phyloP scores from a whole-genome alignment of 1,139 yeast species.

The Hemisphaericaspora lyxosophila region DNA sequence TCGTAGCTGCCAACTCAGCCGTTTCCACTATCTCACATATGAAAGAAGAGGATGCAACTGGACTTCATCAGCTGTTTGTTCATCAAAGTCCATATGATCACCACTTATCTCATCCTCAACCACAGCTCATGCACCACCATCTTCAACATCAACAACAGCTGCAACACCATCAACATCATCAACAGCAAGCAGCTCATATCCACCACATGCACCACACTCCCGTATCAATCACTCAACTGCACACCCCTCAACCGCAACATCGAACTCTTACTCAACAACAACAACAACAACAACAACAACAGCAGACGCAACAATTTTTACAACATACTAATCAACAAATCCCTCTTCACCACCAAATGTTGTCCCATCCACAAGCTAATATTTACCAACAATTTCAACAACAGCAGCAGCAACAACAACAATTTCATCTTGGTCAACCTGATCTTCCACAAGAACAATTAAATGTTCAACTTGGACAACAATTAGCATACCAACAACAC shows the following conservation, averaged over 20 bases:
- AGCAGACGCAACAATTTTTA: constrained; percentile 14
- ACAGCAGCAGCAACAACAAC: constrained; percentile 13
- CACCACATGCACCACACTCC: constrained; percentile 7
- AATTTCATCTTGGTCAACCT: constrained; percentile 9
- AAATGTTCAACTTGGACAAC: constrained; percentile 23
- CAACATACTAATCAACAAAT: constrained; percentile 12
- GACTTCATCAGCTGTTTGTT: constrained; percentile 11
- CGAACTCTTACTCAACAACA: constrained; percentile 15
- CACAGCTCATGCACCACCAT: constrained; percentile 12
- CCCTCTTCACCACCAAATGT: constrained; percentile 10
- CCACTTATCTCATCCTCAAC: constrained; percentile 14
- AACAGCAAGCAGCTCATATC: constrained; percentile 7
- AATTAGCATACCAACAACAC: constrained; percentile 20
- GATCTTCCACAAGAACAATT: constrained; percentile 21
- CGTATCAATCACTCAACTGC: constrained; percentile 8
- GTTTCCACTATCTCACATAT: constrained; percentile 12
- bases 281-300: constrained; percentile 12
- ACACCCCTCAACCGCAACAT: constrained; percentile 14
- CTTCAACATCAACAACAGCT: constrained; percentile 12
- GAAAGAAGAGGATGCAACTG: constrained; percentile 20
- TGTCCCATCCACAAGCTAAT: constrained; percentile 16
- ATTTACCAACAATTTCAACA: constrained; percentile 15
- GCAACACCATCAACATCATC: constrained; percentile 16
- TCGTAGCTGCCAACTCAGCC: constrained; percentile 23
- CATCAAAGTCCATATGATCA: constrained; percentile 17